Conservation (phyloP, 2,329 filamentous ascomycete genomes). For the Penicillium sp. region DNA sequence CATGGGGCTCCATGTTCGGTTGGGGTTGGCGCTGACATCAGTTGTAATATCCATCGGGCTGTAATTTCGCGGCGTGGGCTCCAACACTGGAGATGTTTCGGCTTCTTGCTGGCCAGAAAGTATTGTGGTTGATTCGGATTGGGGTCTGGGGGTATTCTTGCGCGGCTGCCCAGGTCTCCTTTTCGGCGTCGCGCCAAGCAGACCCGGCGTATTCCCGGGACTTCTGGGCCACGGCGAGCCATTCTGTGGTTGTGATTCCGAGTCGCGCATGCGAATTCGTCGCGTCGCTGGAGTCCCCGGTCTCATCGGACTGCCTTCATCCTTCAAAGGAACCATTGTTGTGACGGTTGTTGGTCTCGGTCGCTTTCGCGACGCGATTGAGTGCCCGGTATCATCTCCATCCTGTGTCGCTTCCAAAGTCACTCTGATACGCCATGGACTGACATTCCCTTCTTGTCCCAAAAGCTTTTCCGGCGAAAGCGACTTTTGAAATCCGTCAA, state of each 20-base stretch:
- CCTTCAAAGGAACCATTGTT: conserved; percentile 40
- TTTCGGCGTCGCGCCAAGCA: conserved; percentile 25
- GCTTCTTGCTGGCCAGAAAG: conserved; percentile 11
- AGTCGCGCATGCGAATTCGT: conserved; percentile 41
- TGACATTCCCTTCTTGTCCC: conserved; percentile 36
- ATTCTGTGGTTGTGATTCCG: conserved; percentile 27
- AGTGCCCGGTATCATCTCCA: conserved; percentile 28
- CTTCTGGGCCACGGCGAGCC: conserved; percentile 31
- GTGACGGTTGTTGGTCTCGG: conserved; percentile 30
- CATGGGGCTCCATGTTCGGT: conserved; percentile 13
- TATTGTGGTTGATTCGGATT: conserved; percentile 11
- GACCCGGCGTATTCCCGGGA: conserved; percentile 24
- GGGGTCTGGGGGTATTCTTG: conserved; percentile 26
- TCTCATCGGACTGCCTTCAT: conserved; percentile 24
- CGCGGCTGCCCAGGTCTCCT: conserved; percentile 34
- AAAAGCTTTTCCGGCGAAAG: conserved; percentile 34
- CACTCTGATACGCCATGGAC: conserved; percentile 45
- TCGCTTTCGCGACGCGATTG: conserved; percentile 29
- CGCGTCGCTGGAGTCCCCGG: conserved; percentile 36
- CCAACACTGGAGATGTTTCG: conserved; percentile 9
- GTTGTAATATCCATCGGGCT: conserved; percentile 25
- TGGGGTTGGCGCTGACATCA: conserved; percentile 20
- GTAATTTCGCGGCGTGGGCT: conserved; percentile 4
- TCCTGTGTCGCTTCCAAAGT: conserved; percentile 45
- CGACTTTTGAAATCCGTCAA: conserved; percentile 24